Conservation (phyloP, 257 asterid species). For the Lycium ferocissimum region DNA sequence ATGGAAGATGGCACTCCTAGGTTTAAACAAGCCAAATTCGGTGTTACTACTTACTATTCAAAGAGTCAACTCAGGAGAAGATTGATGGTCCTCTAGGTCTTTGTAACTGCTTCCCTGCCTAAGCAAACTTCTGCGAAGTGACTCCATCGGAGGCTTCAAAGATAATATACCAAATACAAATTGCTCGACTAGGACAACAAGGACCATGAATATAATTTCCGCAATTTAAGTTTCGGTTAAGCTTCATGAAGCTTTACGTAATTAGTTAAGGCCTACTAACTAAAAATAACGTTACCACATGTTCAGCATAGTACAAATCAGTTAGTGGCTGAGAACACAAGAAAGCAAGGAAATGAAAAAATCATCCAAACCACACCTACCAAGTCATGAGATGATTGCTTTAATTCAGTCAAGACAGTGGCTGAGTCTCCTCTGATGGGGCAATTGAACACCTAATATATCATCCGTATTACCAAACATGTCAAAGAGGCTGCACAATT, state of each 20-base stretch:
- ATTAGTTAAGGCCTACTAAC: neutral
- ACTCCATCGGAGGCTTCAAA: neutral
- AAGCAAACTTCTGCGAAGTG: constrained; percentile 10
- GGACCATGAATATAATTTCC: neutral
- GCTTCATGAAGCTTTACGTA: neutral
- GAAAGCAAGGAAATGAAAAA: neutral
- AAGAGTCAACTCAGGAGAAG: neutral
- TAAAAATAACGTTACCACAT: neutral
- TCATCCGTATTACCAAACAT: constrained; percentile 30
- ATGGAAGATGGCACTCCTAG: constrained; percentile 1
- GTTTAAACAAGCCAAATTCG: neutral
- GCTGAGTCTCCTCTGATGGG: constrained; percentile 97
- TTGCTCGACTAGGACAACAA: neutral
- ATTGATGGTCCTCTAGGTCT: neutral
- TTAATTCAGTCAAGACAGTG: constrained; percentile 75
- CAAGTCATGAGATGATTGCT: constrained; percentile 92
- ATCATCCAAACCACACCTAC: constrained; percentile 52
- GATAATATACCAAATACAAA: constrained; percentile 11
- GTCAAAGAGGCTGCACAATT: constrained; percentile 20
- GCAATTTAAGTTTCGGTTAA: constrained; percentile 11
- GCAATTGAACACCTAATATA: constrained; percentile 87
- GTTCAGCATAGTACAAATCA: neutral
- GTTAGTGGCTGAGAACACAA: neutral
- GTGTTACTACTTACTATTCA: neutral
- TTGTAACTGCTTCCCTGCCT: neutral